Base-by-base conservation (phyloP, 1,139 yeast species). In the Candida frijolesensis region DNA sequence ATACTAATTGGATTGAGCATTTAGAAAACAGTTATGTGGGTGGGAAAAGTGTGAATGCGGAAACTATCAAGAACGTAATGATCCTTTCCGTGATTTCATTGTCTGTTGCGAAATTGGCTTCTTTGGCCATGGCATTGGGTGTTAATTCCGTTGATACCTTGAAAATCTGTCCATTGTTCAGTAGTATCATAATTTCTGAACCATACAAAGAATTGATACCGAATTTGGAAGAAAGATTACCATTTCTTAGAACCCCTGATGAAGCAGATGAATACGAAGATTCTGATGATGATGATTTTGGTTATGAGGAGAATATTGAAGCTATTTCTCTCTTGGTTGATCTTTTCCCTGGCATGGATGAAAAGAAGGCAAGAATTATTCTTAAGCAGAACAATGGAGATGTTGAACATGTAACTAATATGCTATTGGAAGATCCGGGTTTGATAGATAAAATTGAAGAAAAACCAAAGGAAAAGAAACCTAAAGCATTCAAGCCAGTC, bases 381-480 rank as follows among this genome's bases (percentile, higher is more conserved):
- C 67, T 90, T 32, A 63, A 67, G 19, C 72, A 78, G 32, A 68
- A 83, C 57, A 72, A 76, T 42, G 70, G 76, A 25, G 73, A 82
- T 50, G 83, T 85, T 0, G 95, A 88, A 54, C 59, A 64, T 19
- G 83, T 83, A 0, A 85, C 89, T 0, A 76, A 84, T 54, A 63
- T 74, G 50, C 60, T 91, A 16, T 71, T 90, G 35, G 96, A 89
- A 55, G 72, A 82, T 50, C 86, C 89, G 0, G 75, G 68, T 1
- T 56, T 73, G 8, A 64, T 78, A 0, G 60, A 64, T 4, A 61
- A 66, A 2, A 52, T 56, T 19, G 66, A 64, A 15, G 55, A 55
- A 18, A 53, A 55, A 42, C 45, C 50, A 41, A 47, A 39, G 42
- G 22, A 22, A n/a, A 34, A 37, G 40, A 41, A n/a, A 25, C 29